These are phyloP conservation scores for Sherardia arvensis DNA, from an alignment of 257 asterid genomes.

Conservation along the genomic window DNA sequence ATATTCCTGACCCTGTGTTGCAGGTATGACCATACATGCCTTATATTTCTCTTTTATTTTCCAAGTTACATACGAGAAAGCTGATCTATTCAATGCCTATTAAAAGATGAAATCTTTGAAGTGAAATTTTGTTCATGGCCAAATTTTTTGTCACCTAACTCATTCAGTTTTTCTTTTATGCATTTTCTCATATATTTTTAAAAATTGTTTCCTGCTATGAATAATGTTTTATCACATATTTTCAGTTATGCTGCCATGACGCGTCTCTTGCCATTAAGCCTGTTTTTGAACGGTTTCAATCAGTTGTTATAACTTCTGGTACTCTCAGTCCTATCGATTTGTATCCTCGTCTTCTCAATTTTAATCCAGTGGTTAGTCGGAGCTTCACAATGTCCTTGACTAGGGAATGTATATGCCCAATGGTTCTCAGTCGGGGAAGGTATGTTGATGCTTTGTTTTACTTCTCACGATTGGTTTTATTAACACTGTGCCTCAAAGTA, in stretches of 20 bases:
- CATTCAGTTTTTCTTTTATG: no score
- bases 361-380: slow-evolving; percentile 89
- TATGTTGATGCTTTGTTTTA: slow-evolving; percentile 15
- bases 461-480: slow-evolving; percentile 3
- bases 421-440: slow-evolving; percentile 99
- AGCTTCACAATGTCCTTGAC: slow-evolving; percentile 96
- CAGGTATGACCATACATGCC: slow-evolving; percentile 42
- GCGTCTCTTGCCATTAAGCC: slow-evolving; percentile 99
- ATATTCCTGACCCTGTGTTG: slow-evolving; percentile 93
- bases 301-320: slow-evolving; percentile 95
- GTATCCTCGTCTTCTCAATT: slow-evolving; percentile 90
- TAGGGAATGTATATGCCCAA: slow-evolving; percentile 98
- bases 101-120: neutral
- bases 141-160: neutral
- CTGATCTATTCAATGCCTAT: neutral
- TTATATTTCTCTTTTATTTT: neutral
- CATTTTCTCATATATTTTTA: neutral
- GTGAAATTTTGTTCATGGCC: neutral
- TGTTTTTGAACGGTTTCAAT: slow-evolving; percentile 91
- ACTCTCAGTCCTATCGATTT: slow-evolving; percentile 98
- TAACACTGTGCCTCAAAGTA: neutral
- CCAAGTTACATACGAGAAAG: neutral
- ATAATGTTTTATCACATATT: neutral
- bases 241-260: slow-evolving; percentile 97
- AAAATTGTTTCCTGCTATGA: neutral